These are phyloP conservation scores for Ilyonectria robusta DNA, from an alignment of 2,329 filamentous ascomycete genomes.

Conservation along the genomic window DNA sequence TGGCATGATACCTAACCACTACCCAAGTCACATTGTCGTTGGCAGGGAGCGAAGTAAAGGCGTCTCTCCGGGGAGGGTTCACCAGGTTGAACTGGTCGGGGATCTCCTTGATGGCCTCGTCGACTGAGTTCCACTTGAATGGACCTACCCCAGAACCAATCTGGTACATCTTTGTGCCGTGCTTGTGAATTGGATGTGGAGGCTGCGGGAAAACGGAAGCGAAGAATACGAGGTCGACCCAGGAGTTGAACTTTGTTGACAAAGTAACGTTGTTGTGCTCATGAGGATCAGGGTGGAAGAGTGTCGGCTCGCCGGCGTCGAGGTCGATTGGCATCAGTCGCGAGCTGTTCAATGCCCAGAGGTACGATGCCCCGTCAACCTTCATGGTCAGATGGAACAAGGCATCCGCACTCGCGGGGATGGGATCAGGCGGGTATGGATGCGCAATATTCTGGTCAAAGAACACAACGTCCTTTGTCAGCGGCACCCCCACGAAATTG, in stretches of 20 bases:
- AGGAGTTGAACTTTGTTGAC: slow-evolving; percentile 61
- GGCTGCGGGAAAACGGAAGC: slow-evolving; percentile 61
- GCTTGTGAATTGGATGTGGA: slow-evolving; percentile 74
- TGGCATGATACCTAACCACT: slow-evolving; percentile 66
- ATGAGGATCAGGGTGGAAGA: slow-evolving; percentile 59
- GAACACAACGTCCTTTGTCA: slow-evolving; percentile 57
- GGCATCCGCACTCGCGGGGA: slow-evolving; percentile 59
- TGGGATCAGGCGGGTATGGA: slow-evolving; percentile 63
- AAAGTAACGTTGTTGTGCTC: slow-evolving; percentile 62
- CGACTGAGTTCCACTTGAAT: slow-evolving; percentile 68
- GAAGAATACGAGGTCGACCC: slow-evolving; percentile 70
- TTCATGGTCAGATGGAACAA: slow-evolving; percentile 61
- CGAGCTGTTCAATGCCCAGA: slow-evolving; percentile 67
- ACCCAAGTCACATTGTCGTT: slow-evolving; percentile 55
- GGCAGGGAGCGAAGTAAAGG: slow-evolving; percentile 45
- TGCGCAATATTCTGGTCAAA: slow-evolving; percentile 60
- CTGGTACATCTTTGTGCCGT: slow-evolving; percentile 72
- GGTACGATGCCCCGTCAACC: slow-evolving; percentile 60
- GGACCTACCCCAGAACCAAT: slow-evolving; percentile 66
- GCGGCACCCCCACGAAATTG: slow-evolving; percentile 62
- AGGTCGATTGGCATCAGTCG: slow-evolving; percentile 57
- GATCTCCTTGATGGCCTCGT: slow-evolving; percentile 62
- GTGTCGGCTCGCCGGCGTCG: slow-evolving; percentile 56
- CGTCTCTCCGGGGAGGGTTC: slow-evolving; percentile 68
- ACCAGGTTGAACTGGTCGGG: slow-evolving; percentile 70